Conservation (phyloP, 108 stramenopile genomes). For the Cyclotella sp. region DNA sequence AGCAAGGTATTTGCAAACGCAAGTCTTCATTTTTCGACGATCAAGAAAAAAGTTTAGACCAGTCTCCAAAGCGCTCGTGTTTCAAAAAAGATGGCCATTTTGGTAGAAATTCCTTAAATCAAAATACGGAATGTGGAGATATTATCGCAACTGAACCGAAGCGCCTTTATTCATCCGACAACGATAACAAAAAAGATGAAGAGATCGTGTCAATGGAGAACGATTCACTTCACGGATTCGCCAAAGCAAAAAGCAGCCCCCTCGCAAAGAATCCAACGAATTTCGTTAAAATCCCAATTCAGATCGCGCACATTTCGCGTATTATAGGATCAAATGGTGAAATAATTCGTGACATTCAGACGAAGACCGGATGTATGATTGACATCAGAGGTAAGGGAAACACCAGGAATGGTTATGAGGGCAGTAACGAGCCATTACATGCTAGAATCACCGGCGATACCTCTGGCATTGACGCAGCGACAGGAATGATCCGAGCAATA, state of each 20-base stretch:
- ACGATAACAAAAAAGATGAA: too few relatives aligned
- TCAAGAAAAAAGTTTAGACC: not conserved
- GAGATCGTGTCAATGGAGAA: not conserved
- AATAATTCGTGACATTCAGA: not conserved
- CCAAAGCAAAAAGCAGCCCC: not conserved
- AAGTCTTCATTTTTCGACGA: not conserved
- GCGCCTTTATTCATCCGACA: too few relatives aligned
- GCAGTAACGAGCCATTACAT: not conserved
- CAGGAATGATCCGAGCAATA: not conserved
- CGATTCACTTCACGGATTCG: not conserved
- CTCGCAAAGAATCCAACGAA: not conserved
- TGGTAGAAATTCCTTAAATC: not conserved
- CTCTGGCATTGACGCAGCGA: not conserved
- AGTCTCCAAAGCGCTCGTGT: not conserved
- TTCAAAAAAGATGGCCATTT: not conserved
- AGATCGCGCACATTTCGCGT: not conserved
- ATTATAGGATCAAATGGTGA: not conserved
- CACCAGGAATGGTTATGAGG: not conserved
- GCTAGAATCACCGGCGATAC: not conserved
- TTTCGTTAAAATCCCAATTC: not conserved
- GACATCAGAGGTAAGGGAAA: not conserved
- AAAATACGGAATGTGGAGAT: too few relatives aligned
- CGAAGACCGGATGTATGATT: not conserved
- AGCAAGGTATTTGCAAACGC: not conserved
- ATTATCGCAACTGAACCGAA: too few relatives aligned